Evolutionary conservation across 2,329 filamentous ascomycete species (phyloP), one percentile per base, ranked within the genome.

Genomic region (Alternaria sp.): DNA sequence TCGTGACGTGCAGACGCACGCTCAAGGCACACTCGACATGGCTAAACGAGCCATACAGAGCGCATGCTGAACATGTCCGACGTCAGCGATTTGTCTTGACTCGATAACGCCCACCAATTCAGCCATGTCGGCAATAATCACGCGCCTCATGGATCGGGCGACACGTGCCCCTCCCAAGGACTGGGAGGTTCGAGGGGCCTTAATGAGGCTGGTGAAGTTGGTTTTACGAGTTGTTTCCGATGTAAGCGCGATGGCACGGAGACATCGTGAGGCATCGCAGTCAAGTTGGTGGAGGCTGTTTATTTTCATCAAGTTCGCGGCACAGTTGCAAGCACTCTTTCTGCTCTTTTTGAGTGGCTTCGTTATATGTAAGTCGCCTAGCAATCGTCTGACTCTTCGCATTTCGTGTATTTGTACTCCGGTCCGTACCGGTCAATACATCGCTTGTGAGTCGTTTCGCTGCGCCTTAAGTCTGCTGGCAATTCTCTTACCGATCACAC

Each of bases 1-100:
- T 67, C 58, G 67, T 71, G 68, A 69, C 65, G 63, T 69, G 54
- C 26, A 55, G 42, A 59, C 46, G 17, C 37, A 33, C 29, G 28
- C 39, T 51, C 61, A 58, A 67, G 62, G 62, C 65, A 67, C 40
- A 65, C 55, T 67, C 52, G 52, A 58, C 54, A 51, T 44, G 17
- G 9, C 11, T 13, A 36, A 48, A 51, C 36, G 42, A 40, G 45
- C 63, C 57, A 67, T 40, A 61, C 41, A 63, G 24, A 44, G 39
- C 8, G 52, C 46, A 45, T 23, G 34, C 24, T 33, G 21, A 23
- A 50, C 23, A 56, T 60, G 39, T 49, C 46, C 60, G 50, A 63
- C 60, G 62, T 62, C 65, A 65, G 52, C 54, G 56, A 63, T 57
- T 53, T 61, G 54, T 45, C 28, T 29, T 17, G 17, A 13, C 37